Base-by-base conservation (phyloP, 768 basidiomycete species). In the Boletellus sp. region DNA sequence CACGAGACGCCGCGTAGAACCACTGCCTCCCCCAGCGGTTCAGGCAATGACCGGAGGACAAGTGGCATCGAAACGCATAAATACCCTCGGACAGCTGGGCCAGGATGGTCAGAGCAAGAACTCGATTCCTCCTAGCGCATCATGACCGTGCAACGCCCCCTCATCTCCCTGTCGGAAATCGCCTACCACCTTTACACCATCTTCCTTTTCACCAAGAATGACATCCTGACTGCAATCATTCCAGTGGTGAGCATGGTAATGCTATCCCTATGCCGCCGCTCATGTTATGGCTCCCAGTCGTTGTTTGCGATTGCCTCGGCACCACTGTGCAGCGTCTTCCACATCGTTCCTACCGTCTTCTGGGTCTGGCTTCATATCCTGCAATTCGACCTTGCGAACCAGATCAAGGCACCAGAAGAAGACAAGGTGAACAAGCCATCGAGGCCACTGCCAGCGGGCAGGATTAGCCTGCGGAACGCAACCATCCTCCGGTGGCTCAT, bases 311-410 rank as follows among this genome's bases (percentile, higher is more conserved):
- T 55, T n/a, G 64, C 61, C 16, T 60, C 72, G 0, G 71, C 72
- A 9, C 71, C 72, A 1, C 37, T 70, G 1, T 48, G 45, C 24
- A 55, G 51, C 19, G 33, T 59, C 2, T 23, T 48, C 6, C 53
- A 40, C 1, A 20, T 70, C 12, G 19, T 61, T 6, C 62, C 72
- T 20, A 57, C 68, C 5, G 44, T 73, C 1, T 34, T 70, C 4
- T 78, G 77, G 77, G 64, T 75, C 23, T 78, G 68, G 70, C 45
- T 74, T 3, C 77, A 78, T 44, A 60, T 76, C 12, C 59, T 78
- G 3, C 74, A 74, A 39, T 74, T 72, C 56, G 56, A 73, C 50
- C 57, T 77, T n/a, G 64, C 73, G 3, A 78, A 78, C 48, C 77
- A 78, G 56, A 68, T 66, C 19, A 63, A 70, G 28, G 62, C 65